Evolutionary conservation across 2,329 filamentous ascomycete species (phyloP).

Genomic region (Apiospora marii): DNA sequence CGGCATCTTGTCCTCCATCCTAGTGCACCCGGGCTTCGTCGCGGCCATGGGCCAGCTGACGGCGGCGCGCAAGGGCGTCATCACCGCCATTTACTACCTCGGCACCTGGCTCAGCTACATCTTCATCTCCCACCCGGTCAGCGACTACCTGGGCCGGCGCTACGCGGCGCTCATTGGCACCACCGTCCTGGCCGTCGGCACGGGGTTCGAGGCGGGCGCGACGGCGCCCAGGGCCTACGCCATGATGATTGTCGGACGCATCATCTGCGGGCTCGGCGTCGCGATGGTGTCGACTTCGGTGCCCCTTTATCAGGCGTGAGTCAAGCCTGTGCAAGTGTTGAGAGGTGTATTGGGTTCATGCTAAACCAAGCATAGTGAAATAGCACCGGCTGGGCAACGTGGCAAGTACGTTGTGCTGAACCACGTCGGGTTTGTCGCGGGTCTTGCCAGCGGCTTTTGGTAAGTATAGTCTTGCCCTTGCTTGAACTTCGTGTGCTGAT

Average conservation of each 20-base stretch:
- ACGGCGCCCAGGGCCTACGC: constrained; percentile 49
- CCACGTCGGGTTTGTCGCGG: constrained; percentile 64
- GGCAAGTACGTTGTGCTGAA: constrained; percentile 66
- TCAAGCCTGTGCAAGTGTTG: background rate
- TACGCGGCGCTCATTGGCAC: constrained; percentile 58
- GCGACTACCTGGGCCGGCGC: constrained; percentile 60
- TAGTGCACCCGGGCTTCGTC: constrained; percentile 63
- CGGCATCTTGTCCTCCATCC: constrained; percentile 63
- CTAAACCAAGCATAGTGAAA: constrained; percentile 52
- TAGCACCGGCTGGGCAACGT: constrained; percentile 60
- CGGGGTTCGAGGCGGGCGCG: constrained; percentile 55
- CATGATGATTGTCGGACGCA: constrained; percentile 59
- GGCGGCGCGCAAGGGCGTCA: constrained; percentile 56
- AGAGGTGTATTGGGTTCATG: background rate
- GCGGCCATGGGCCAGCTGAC: constrained; percentile 53
- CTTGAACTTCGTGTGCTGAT: background rate
- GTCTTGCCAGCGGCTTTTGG: constrained; percentile 63
- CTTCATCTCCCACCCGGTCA: constrained; percentile 59
- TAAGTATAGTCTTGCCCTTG: constrained; percentile 38
- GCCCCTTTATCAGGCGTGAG: constrained; percentile 63
- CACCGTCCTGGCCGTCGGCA: constrained; percentile 55
- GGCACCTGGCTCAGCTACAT: constrained; percentile 64
- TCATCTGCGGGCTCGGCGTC: constrained; percentile 60
- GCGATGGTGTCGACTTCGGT: constrained; percentile 64
- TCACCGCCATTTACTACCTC: constrained; percentile 65